phyloP scores from a whole-genome alignment of 2,329 filamentous ascomycete species.

The Nigrograna mackinnonii region DNA sequence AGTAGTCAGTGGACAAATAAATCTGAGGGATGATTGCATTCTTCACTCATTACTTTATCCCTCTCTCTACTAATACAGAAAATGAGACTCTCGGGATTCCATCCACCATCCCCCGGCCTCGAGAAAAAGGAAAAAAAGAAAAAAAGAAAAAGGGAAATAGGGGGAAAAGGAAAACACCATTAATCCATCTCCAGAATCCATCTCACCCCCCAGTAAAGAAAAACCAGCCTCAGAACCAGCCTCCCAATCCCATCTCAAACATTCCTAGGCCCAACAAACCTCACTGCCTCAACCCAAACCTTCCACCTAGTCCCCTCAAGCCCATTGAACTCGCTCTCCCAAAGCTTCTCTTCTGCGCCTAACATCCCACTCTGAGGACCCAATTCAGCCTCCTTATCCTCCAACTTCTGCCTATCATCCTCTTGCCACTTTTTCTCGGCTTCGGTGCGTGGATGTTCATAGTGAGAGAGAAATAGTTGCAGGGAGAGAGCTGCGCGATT shows the following conservation, averaged over 20 bases:
- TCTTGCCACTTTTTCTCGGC: conserved; percentile 18
- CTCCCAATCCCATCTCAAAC: conserved; percentile 13
- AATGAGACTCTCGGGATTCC: no score
- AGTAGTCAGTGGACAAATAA: no score
- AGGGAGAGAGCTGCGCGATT: conserved; percentile 28
- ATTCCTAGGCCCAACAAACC: conserved; percentile 31
- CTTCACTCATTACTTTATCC: no score
- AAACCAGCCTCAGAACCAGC: neutral
- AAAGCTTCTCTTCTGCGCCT: conserved; percentile 14
- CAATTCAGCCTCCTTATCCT: conserved; percentile 41
- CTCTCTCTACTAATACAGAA: no score
- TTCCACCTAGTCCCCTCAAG: conserved; percentile 20
- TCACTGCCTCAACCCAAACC: conserved; percentile 21
- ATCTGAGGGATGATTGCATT: no score
- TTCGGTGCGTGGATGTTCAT: conserved; percentile 8
- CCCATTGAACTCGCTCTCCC: conserved; percentile 26
- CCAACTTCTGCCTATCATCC: conserved; percentile 13
- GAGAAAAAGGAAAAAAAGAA: no score
- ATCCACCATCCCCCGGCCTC: no score
- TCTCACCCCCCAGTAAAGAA: no score
- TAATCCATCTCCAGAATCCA: no score
- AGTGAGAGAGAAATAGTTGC: conserved; percentile 27
- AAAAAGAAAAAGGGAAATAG: no score
- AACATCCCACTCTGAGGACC: neutral
- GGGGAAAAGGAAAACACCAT: no score